Percentiles rank a stretch among this genome's conserved stretches.
phyloP scores from a whole-genome alignment of 768 basidiomycete genomes.

The Russula brevipes region DNA sequence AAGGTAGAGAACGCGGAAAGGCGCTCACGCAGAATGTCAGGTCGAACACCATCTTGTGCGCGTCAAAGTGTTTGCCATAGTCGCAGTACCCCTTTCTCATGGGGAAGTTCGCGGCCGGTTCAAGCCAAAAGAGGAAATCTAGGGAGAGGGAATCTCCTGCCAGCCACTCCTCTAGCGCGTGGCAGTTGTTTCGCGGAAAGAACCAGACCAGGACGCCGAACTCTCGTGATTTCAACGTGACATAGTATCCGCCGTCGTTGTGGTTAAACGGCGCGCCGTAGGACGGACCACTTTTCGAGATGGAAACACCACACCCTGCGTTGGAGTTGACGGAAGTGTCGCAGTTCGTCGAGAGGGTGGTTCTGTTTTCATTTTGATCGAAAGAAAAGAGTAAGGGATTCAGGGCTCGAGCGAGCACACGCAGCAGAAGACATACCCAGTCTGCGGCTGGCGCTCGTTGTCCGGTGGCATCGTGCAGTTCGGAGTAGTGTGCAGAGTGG shows the following conservation, averaged over 20 bases:
- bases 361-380: slow-evolving; percentile 29
- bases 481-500: slow-evolving; percentile 50
- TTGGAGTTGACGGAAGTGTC: slow-evolving; percentile 49
- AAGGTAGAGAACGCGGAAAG: background rate
- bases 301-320: slow-evolving; percentile 54
- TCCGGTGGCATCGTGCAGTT: slow-evolving; percentile 42
- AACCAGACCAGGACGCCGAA: slow-evolving; percentile 58
- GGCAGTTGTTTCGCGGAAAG: slow-evolving; percentile 44
- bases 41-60: slow-evolving; percentile 52
- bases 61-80: slow-evolving; percentile 48
- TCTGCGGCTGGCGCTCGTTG: slow-evolving; percentile 31
- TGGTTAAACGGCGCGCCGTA: slow-evolving; percentile 48
- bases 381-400: background rate
- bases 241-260: slow-evolving; percentile 57
- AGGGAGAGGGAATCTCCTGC: no score
- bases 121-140: slow-evolving; percentile 35
- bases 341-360: slow-evolving; percentile 42
- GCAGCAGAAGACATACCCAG: slow-evolving; percentile 37
- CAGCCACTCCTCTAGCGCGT: slow-evolving; percentile 35
- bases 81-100: slow-evolving; percentile 41
- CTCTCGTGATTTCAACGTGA: slow-evolving; percentile 38
- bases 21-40: slow-evolving; percentile 53
- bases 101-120: slow-evolving; percentile 48
- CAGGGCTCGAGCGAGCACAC: background rate
- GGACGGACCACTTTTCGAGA: slow-evolving; percentile 34